phyloP scores from a whole-genome alignment of 1,284 basidiomycete species.

The Cutaneotrichosporon cutaneum region DNA sequence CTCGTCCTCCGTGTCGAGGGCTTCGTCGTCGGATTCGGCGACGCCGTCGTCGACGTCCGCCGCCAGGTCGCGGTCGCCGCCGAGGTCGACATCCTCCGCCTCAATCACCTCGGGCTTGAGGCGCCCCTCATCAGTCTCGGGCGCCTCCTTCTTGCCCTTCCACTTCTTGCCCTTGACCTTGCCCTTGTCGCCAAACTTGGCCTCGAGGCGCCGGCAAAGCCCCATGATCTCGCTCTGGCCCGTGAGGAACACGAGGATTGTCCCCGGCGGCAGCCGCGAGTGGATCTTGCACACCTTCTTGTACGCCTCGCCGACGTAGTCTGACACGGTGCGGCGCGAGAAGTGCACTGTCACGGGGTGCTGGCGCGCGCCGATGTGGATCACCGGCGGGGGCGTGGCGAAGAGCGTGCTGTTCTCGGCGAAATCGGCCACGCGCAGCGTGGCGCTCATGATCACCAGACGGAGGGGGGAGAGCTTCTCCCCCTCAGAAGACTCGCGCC shows the following conservation, averaged over 20 bases:
- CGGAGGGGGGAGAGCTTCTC: constrained; percentile 73
- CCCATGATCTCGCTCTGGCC: constrained; percentile 73
- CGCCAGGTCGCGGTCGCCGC: constrained; percentile 53
- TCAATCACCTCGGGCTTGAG: constrained; percentile 46
- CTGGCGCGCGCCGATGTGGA: constrained; percentile 86
- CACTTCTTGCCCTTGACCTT: constrained; percentile 33
- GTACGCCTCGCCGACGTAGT: constrained; percentile 88
- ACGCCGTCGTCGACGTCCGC: constrained; percentile 55
- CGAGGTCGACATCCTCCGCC: constrained; percentile 53
- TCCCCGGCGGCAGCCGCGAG: constrained; percentile 66
- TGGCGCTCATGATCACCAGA: constrained; percentile 98
- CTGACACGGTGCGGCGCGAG: constrained; percentile 75
- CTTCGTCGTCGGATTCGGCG: constrained; percentile 52
- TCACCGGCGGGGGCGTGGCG: constrained; percentile 76
- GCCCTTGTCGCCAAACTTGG: constrained; percentile 65
- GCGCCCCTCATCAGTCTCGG: constrained; percentile 15
- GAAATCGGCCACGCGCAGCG: constrained; percentile 90
- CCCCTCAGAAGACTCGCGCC: constrained; percentile 67
- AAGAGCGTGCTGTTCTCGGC: constrained; percentile 84
- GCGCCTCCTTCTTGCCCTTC: not conserved
- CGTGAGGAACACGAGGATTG: constrained; percentile 71
- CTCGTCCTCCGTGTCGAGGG: constrained; percentile 54
- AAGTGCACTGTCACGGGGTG: constrained; percentile 96
- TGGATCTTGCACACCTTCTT: constrained; percentile 84
- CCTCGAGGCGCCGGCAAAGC: constrained; percentile 70